Base-by-base conservation (phyloP, 2,329 filamentous ascomycete genomes). In the Boeremia lycopersici region DNA sequence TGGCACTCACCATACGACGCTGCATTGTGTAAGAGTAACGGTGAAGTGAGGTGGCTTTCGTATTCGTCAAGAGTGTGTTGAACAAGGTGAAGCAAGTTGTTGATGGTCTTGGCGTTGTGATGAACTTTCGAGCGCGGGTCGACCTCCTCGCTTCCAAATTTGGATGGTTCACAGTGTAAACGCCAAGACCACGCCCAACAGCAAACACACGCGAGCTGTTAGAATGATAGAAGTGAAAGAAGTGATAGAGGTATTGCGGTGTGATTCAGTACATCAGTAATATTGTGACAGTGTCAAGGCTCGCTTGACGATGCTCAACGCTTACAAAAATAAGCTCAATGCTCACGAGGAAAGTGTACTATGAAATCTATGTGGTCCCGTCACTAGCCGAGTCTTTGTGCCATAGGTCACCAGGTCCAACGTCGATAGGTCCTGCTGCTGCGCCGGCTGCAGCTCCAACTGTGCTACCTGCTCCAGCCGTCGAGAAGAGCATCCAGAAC, bases 401-500 rank as follows among this genome's bases (percentile, higher is more conserved):
- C 52, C 52, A 55, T 10, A 55, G 15, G 33, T 55, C 52, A 7
- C 41, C 52, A 42, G 58, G 63, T 6, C 60, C 64, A 29, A 63
- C 68, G 23, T 61, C 65, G 9, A 71, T 63, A 40, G 67, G 70
- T 10, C 67, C 71, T 23, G 65, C 74, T 34, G 64, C 66, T 30
- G 62, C 64, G 8, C 28, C 41, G 35, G 62, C 70, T 15, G 67
- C 69, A 25, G 56, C 66, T 12, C 57, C 72, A 13, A 65, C 59
- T 8, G 64, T 65, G 17, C 60, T 57, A 11, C 56, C 41, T 19
- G 46, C 57, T 25, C 84, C 55, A 23, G 90, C 90, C 70, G 92
- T 86, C 85, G 88, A 93, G 76, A 93, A 98, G 57, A 98, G 79
- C 75, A 91, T 89, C 63, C 89, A 81, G 70, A 99, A 95, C 2